These are phyloP conservation scores for Centaurea solstitialis DNA, from an alignment of 129 eudicot genomes.

Conservation along the genomic window DNA sequence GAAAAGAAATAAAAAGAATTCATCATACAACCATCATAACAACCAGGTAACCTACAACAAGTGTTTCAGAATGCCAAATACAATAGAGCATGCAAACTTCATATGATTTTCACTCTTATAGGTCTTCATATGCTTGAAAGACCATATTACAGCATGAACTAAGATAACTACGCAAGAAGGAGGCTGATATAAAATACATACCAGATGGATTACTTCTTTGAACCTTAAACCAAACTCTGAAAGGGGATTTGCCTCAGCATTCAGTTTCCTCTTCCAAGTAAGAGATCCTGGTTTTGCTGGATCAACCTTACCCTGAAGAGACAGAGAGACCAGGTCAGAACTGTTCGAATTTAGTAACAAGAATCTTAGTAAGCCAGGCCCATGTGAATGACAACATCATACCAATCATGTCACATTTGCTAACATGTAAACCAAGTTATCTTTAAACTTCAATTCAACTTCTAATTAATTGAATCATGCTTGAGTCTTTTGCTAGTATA, in stretches of 20 bases:
- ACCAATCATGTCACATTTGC: slow-evolving; percentile 8
- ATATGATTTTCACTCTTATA: not conserved
- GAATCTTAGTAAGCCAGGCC: not conserved
- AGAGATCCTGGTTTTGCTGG: slow-evolving; percentile 66
- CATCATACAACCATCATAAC: not conserved
- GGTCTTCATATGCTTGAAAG: slow-evolving; percentile 1
- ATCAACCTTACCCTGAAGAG: slow-evolving; percentile 53
- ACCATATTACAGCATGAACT: not conserved
- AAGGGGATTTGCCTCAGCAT: slow-evolving; percentile 41
- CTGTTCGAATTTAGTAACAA: not conserved
- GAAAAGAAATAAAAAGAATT: not conserved
- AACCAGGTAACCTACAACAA: not conserved
- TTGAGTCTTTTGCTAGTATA: not conserved
- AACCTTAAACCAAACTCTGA: slow-evolving; percentile 43
- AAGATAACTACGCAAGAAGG: slow-evolving; percentile 5
- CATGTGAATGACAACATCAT: not conserved
- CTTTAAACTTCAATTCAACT: slow-evolving; percentile 2
- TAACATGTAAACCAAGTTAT: slow-evolving; percentile 11
- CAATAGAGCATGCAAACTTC: not conserved
- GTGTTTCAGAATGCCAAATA: slow-evolving; percentile 4
- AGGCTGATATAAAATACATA: slow-evolving; percentile 31
- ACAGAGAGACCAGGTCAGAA: not conserved
- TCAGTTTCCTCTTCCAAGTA: slow-evolving; percentile 71
- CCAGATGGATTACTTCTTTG: slow-evolving; percentile 62
- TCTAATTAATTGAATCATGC: not conserved